Evolutionary conservation across 208 protist genomes (phyloP).

Genomic region (Herpetomonas muscarum): DNA sequence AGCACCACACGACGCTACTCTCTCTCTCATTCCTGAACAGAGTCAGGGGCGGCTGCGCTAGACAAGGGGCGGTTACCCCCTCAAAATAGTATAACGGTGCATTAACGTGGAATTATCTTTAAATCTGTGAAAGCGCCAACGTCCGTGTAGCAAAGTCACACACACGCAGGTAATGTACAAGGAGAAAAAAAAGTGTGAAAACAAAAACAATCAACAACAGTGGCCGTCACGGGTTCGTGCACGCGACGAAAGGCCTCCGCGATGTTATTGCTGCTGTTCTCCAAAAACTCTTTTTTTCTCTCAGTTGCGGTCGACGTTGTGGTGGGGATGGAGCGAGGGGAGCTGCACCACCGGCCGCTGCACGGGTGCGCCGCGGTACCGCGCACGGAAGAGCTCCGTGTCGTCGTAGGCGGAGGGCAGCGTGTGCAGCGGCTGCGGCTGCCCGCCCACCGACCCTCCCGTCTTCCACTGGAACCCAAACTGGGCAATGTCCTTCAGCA

Average conservation of each 20-base stretch:
- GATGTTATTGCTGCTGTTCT: no score
- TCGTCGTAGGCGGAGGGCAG: conserved; percentile 73
- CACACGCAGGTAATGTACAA: no score
- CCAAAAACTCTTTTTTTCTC: no score
- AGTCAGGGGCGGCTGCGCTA: conserved; percentile 1
- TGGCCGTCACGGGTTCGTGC: no score
- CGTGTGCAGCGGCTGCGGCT: conserved; percentile 40
- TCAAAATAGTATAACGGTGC: no score
- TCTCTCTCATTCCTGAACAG: background rate
- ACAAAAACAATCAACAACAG: no score
- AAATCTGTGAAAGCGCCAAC: no score
- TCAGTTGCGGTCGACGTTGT: conserved; percentile 20
- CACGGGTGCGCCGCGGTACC: conserved; percentile 72
- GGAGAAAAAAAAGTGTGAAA: no score
- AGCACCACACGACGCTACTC: background rate
- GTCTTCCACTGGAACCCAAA: conserved; percentile 89
- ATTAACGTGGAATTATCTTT: no score
- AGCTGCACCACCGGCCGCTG: conserved; percentile 66
- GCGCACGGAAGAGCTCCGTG: conserved; percentile 72
- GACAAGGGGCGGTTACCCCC: no score
- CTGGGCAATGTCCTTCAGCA: conserved; percentile 86
- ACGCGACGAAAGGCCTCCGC: no score
- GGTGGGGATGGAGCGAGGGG: conserved; percentile 61
- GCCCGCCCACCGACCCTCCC: conserved; percentile 21
- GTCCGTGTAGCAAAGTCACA: no score